These are phyloP conservation scores for Talaromyces piceae DNA, from an alignment of 2,329 filamentous ascomycete species.

Conservation along the genomic window DNA sequence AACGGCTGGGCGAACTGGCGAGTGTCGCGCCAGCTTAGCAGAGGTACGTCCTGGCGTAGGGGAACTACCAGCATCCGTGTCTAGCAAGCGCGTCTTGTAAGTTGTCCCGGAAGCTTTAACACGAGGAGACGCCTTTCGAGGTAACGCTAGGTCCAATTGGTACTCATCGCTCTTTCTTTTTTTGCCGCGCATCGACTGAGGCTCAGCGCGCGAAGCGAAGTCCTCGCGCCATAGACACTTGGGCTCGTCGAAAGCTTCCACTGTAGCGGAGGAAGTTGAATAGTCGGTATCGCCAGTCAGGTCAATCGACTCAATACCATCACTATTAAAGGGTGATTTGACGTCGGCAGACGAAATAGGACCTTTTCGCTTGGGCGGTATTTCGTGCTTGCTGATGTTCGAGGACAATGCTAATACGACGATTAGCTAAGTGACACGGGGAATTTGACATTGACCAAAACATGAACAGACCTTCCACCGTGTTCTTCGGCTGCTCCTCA, in stretches of 20 bases:
- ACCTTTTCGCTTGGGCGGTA: neutral
- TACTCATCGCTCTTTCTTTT: conserved; percentile 46
- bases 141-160: conserved; percentile 29
- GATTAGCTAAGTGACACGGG: neutral
- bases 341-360: conserved; percentile 3
- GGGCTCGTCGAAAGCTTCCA: conserved; percentile 36
- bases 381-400: conserved; percentile 6
- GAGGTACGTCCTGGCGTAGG: neutral
- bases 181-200: conserved; percentile 33
- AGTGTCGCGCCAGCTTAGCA: neutral
- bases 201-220: conserved; percentile 30
- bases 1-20: conserved; percentile 6
- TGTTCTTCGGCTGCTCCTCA: conserved; percentile 5
- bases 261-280: conserved; percentile 28
- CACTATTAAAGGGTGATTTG: conserved; percentile 17
- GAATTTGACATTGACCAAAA: neutral
- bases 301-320: conserved; percentile 39
- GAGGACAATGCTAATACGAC: neutral
- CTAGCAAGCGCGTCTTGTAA: neutral
- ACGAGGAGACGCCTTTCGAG: conserved; percentile 22
- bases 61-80: neutral
- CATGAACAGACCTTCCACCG: conserved; percentile 22
- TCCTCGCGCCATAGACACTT: conserved; percentile 39
- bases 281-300: conserved; percentile 33
- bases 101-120: conserved; percentile 15